Percentiles rank a stretch among this genome's conserved stretches.
These are phyloP conservation scores for Oryza glaberrima DNA, from an alignment of 176 grass and related monocot genomes.

Conservation along the genomic window DNA sequence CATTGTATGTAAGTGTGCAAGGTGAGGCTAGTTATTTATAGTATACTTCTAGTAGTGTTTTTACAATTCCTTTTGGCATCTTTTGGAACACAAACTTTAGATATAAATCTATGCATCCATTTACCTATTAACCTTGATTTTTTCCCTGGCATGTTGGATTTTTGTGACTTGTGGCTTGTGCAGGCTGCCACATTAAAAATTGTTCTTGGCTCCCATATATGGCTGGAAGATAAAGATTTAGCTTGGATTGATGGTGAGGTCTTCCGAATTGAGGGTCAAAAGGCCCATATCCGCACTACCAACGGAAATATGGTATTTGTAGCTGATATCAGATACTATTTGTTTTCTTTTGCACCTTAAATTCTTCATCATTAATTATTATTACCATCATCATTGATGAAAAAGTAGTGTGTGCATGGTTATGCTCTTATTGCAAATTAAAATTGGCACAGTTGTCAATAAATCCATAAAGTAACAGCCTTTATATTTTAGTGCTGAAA, in stretches of 20 bases:
- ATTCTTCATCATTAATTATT: background rate
- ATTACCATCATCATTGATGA: background rate
- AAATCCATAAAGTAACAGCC: background rate
- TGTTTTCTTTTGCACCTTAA: background rate
- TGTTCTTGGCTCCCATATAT: constrained; percentile 87
- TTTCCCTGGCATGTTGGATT: constrained; percentile 3
- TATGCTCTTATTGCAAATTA: too few species aligned
- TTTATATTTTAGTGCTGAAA: constrained; percentile 13
- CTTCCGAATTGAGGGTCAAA: constrained; percentile 68
- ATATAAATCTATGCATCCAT: constrained; percentile 14
- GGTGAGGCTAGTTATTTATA: background rate
- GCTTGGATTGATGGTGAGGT: constrained; percentile 96
- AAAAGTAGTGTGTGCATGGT: background rate
- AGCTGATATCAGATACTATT: background rate
- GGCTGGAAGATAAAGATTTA: constrained; percentile 77
- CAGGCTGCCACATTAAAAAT: constrained; percentile 69
- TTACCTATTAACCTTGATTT: constrained; percentile 4
- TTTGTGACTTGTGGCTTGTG: constrained; percentile 11
- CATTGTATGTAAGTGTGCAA: background rate
- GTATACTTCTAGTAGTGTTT: background rate
- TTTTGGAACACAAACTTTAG: background rate
- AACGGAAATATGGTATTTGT: constrained; percentile 78
- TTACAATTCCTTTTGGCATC: constrained; percentile 3
- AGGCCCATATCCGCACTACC: constrained; percentile 74
- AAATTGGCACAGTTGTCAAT: background rate